Evolutionary conservation across 768 basidiomycete genomes (phyloP).

Genomic region (Amanita brunnescens): DNA sequence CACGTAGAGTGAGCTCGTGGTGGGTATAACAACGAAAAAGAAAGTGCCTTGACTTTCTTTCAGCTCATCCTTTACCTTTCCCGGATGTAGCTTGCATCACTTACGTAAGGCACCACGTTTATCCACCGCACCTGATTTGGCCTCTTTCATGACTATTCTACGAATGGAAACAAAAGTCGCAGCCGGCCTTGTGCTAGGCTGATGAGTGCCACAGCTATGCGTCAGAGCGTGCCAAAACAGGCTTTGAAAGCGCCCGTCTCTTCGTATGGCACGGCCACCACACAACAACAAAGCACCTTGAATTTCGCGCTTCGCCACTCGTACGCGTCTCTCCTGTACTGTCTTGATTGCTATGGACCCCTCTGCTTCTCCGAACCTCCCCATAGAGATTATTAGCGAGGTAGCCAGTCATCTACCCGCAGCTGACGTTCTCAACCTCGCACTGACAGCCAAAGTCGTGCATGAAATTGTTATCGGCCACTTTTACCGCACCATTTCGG

Average conservation of each 20-base stretch:
- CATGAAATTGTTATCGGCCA: not conserved
- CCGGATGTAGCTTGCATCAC: no score
- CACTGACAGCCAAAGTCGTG: not conserved
- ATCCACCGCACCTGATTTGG: no score
- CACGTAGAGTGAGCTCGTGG: no score
- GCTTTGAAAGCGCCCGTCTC: not conserved
- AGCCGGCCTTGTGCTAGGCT: no score
- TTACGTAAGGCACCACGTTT: no score
- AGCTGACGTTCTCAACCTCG: not conserved
- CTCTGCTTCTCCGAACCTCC: not conserved
- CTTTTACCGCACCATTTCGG: not conserved
- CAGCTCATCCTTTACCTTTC: no score
- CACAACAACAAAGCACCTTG: not conserved
- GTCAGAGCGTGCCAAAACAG: not conserved
- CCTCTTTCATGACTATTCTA: no score
- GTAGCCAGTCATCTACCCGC: not conserved
- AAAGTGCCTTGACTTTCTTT: no score
- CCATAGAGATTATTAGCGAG: not conserved
- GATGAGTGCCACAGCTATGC: not conserved
- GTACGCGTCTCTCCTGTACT: not conserved
- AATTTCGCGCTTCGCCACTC: not conserved
- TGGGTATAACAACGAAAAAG: no score
- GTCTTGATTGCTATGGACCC: not conserved
- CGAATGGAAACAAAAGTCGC: no score
- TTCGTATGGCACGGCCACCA: not conserved